Evolutionary conservation across 331 rosid species (phyloP).

Genomic region (Malus hybrid): DNA sequence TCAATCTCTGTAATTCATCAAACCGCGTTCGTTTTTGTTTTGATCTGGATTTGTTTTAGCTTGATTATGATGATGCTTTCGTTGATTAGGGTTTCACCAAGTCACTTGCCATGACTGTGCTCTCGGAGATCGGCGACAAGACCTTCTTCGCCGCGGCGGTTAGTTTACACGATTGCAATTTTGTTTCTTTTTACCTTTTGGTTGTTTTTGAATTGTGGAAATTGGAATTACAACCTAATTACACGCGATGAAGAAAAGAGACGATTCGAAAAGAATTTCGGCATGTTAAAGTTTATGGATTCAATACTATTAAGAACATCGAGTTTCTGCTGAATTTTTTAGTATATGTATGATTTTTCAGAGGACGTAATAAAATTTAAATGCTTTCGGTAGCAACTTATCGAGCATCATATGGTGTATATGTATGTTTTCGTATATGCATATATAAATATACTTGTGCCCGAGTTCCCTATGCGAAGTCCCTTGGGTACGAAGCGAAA

Average conservation of each 20-base stretch:
- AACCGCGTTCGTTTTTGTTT: neutral
- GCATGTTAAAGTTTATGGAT: neutral
- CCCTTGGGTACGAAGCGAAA: neutral
- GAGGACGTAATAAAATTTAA: neutral
- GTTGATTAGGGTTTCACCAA: conserved; percentile 71
- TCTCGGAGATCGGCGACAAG: conserved; percentile 99
- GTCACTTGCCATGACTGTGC: conserved; percentile 95
- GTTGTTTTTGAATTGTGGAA: neutral
- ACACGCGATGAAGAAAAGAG: neutral
- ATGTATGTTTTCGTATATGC: neutral
- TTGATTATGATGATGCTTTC: neutral
- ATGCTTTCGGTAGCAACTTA: neutral
- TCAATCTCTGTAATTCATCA: neutral
- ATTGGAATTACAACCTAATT: neutral
- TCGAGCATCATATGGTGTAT: neutral
- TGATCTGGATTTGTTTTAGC: neutral
- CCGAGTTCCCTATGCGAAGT: neutral
- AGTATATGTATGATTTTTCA: no score
- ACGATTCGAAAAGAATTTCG: neutral
- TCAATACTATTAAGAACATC: neutral
- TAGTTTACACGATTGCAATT: conserved; percentile 5
- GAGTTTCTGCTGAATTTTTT: neutral
- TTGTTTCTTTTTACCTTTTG: neutral
- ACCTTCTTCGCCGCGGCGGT: conserved; percentile 99
- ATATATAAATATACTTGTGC: neutral